Evolutionary conservation across 2,329 filamentous ascomycete genomes (phyloP).

Genomic region (Lasiodiplodia citricola): DNA sequence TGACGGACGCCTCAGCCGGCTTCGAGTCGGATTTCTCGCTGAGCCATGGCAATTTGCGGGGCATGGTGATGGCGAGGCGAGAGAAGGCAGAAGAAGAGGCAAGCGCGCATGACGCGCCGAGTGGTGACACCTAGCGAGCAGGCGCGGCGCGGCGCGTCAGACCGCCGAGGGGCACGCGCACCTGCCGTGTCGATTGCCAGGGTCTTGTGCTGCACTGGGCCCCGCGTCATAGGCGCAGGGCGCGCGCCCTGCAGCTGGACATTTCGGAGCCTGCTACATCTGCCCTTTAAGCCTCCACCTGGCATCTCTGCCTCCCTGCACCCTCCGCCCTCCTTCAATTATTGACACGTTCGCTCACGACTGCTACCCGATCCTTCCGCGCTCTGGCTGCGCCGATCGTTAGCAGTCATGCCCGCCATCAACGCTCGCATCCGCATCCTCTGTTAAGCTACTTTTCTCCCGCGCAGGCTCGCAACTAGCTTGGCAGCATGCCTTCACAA

Average conservation of each 20-base stretch:
- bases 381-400: conserved; percentile 16
- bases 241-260: conserved; percentile 6
- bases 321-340: not conserved
- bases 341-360: not conserved
- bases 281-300: conserved; percentile 10
- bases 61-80: conserved; percentile 46
- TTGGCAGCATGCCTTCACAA: conserved; percentile 16
- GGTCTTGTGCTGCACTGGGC: not conserved
- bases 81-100: conserved; percentile 4
- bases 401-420: conserved; percentile 18
- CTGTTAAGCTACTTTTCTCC: conserved; percentile 2
- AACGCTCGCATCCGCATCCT: not conserved
- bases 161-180: not conserved
- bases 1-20: conserved; percentile 23
- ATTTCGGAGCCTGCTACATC: conserved; percentile 9
- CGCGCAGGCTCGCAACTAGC: conserved; percentile 11
- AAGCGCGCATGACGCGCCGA: not conserved
- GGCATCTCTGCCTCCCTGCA: conserved; percentile 3
- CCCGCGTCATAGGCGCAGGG: conserved; percentile 8
- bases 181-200: not conserved
- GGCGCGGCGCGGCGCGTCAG: not conserved
- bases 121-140: too few species aligned
- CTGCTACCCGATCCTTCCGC: not conserved
- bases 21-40: conserved; percentile 32
- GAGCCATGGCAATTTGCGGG: conserved; percentile 61